Base-by-base conservation (phyloP, 257 asterid genomes). In the Solanum dulcamara region DNA sequence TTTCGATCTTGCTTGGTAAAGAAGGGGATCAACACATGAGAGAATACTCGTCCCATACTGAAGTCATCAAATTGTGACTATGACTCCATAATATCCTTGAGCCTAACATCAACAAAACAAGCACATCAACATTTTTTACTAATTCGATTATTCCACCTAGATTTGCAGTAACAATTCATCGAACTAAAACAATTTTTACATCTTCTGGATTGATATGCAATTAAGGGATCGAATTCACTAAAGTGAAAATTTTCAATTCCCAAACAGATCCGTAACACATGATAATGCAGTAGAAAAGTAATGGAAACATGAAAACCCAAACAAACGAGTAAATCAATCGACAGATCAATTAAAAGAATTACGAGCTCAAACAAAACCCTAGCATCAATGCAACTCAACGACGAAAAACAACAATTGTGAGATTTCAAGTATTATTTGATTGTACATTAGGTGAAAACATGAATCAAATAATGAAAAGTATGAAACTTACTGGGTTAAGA, bases 401-500 rank as follows among this genome's bases (percentile, higher is more conserved):
- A 72, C 50, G n/a, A 72, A 72, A 38, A 38, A 24, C 72, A 1
- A 42, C 10, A 22, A 37, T 10, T 37, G 22, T 18, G 60, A 15
- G 40, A 55, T 57, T 38, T 37, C 79, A 81, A 64, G 46, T 4
- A 9, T 3, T 37, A 51, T 84, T 62, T 51, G 15, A 35, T 84
- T 55, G 62, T 3, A 44, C 71, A 35, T 14, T 32, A 82, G 12
- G 6, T 13, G 20, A 38, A 14, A 4, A 24, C 3, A 7, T 10
- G 67, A 57, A 17, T 38, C 13, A 32, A 4, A 35, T 13, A 66
- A 22, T 38, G 28, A 32, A 84, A 70, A 46, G 1, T 28, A 80
- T 44, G 26, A 13, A 4, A 32, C 86, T 87, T 84, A 87, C 89
- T 55, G 89, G 85, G 33, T 81, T 81, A 33, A 82, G 86, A 87